Base-by-base conservation (phyloP, 2,329 filamentous ascomycete species). In the Alternaria arborescens region DNA sequence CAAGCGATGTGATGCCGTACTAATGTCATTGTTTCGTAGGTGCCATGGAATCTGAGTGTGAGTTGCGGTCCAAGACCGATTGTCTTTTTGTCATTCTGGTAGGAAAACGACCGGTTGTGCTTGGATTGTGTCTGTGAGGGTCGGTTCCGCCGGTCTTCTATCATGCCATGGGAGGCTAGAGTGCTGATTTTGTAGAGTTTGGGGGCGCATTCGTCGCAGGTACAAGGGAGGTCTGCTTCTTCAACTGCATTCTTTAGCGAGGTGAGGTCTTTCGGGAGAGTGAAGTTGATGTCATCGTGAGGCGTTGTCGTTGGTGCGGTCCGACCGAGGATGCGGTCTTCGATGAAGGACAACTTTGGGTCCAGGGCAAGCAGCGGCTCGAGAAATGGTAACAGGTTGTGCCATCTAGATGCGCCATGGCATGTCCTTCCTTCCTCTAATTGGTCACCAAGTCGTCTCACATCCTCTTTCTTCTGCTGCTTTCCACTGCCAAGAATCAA, bases 1-100 rank as follows among this genome's bases (percentile, higher is more conserved):
- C 64, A 68, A 10, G 61, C 55, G 18, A 59, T 52, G 41, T 68
- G 65, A 50, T 66, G 58, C 4, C 64, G 58, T 10, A 66, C 64
- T 20, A 68, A 38, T 3, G 58, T 53, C 65, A 68, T 68, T 16
- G 64, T 36, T 52, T 68, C 65, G 40, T 68, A 68, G 22, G 62
- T 47, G n/a, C 64, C 64, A 28, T 66, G 63, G 41, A 68, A 55
- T 28, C 8, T 61, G 34, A 2, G 18, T 54, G 5, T 11, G n/a
- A 66, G 46, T n/a, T 42, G 20, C 3, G 61, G 59, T 32, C 30
- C 60, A 3, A 53, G 42, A 2, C 16, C 42, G 4, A 28, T 10
- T 34, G 22, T 47, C 32, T 14, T 22, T 18, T 22, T 43, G 12
- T 22, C 30, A 10, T 38, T 28, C 24, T 32, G 36, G 5, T 36